These are phyloP conservation scores for Solanum bulbocastanum DNA, from an alignment of 257 asterid genomes.

Conservation along the genomic window DNA sequence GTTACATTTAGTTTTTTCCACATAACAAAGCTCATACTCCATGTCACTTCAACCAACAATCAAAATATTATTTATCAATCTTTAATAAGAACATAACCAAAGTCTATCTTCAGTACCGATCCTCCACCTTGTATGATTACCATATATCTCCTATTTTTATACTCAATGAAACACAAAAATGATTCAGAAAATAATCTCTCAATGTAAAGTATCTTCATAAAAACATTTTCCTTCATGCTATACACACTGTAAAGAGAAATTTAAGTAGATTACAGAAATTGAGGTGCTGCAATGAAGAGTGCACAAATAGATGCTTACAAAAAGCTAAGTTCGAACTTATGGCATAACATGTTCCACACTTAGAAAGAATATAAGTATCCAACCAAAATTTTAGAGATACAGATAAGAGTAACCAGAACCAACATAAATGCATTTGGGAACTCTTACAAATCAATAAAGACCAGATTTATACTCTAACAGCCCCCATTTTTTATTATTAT, in stretches of 20 bases:
- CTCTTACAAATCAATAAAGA: neutral
- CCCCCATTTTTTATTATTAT: neutral
- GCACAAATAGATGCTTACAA: neutral
- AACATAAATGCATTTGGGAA: neutral
- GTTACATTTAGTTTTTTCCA: neutral
- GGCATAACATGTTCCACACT: neutral
- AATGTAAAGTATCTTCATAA: neutral
- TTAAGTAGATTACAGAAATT: neutral
- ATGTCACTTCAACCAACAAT: neutral
- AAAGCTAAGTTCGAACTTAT: neutral
- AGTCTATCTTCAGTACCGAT: neutral
- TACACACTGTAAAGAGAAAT: neutral
- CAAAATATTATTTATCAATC: neutral
- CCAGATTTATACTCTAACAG: neutral
- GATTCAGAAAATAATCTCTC: neutral
- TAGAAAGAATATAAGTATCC: neutral
- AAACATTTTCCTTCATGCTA: neutral
- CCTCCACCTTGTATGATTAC: neutral
- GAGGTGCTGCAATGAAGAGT: neutral
- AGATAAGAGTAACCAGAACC: neutral
- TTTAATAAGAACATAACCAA: neutral
- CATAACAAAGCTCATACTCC: neutral
- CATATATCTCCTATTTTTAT: neutral
- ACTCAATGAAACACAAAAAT: neutral
- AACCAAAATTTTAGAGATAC: neutral